Evolutionary conservation across 1,284 basidiomycete genomes (phyloP).

Genomic region (Pascua guehoae): DNA sequence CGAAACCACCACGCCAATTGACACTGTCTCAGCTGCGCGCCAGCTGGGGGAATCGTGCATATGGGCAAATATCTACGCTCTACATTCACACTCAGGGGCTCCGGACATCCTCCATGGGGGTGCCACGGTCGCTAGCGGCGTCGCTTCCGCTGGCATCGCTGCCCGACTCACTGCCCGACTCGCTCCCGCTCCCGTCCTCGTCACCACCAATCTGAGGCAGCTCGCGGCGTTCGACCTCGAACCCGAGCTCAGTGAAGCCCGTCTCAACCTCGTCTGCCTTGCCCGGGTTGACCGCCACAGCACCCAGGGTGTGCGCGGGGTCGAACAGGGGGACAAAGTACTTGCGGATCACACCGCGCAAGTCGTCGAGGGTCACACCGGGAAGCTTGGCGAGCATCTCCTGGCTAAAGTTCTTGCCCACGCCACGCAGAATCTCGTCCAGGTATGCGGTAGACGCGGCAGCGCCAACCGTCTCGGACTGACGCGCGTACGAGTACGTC

Average conservation of each 20-base stretch:
- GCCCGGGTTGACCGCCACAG: conserved; percentile 75
- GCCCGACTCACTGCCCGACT: conserved; percentile 10
- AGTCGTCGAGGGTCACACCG: conserved; percentile 68
- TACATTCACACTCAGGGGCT: conserved; percentile 5
- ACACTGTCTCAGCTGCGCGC: too few species aligned
- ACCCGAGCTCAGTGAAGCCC: conserved; percentile 66
- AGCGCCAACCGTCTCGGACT: conserved; percentile 74
- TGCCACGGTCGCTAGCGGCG: conserved; percentile 5
- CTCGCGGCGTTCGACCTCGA: conserved; percentile 68
- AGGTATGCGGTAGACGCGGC: conserved; percentile 78
- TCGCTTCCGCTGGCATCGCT: conserved; percentile 13
- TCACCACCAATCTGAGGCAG: conserved; percentile 26
- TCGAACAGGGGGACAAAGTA: conserved; percentile 88
- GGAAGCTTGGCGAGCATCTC: conserved; percentile 69
- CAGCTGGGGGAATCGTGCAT: too few species aligned
- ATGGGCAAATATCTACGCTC: too few species aligned
- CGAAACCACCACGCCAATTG: too few species aligned
- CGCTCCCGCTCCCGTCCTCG: conserved; percentile 23
- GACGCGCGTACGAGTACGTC: conserved; percentile 75
- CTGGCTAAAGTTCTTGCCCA: conserved; percentile 68
- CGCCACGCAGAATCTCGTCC: conserved; percentile 79
- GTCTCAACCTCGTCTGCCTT: conserved; percentile 71
- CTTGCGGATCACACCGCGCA: conserved; percentile 64
- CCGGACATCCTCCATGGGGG: conserved; percentile 22
- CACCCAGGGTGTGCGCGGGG: conserved; percentile 68